Percentiles rank a stretch among this genome's conserved stretches.
Evolutionary conservation across 768 basidiomycete genomes (phyloP).

Genomic region (Pholiota molesta): DNA sequence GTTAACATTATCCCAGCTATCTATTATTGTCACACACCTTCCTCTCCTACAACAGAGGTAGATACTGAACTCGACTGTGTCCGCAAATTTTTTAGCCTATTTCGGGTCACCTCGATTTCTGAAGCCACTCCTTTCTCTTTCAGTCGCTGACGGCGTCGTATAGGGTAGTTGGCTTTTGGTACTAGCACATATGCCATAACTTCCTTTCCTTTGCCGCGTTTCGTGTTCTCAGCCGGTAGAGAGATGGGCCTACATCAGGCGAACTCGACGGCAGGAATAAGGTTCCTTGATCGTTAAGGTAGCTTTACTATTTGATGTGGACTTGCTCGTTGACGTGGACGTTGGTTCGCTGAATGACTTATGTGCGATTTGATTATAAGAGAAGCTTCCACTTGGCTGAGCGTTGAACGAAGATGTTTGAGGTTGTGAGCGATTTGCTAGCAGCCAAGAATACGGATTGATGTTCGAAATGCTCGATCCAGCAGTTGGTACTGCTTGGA

Average conservation of each 20-base stretch:
- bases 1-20: conserved; percentile 12
- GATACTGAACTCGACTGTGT: conserved; percentile 14
- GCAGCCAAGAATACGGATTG: background rate
- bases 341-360: background rate
- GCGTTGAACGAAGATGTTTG: background rate
- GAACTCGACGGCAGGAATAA: conserved; percentile 48
- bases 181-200: conserved; percentile 30
- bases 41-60: conserved; percentile 17
- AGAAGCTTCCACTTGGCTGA: background rate
- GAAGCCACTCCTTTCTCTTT: conserved; percentile 9
- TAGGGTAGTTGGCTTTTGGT: conserved; percentile 31
- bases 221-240: background rate
- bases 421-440: background rate
- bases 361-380: background rate
- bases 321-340: background rate
- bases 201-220: conserved; percentile 8
- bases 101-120: background rate
- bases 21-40: conserved; percentile 26
- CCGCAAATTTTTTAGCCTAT: conserved; percentile 1
- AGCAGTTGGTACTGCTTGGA: no score
- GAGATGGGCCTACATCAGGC: conserved; percentile 23
- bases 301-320: background rate
- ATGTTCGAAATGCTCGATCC: no score
- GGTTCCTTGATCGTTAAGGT: conserved; percentile 31
- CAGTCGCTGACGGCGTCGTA: conserved; percentile 18